These are phyloP conservation scores for Infundibulicybe gibba DNA, from an alignment of 768 basidiomycete species.

Conservation along the genomic window DNA sequence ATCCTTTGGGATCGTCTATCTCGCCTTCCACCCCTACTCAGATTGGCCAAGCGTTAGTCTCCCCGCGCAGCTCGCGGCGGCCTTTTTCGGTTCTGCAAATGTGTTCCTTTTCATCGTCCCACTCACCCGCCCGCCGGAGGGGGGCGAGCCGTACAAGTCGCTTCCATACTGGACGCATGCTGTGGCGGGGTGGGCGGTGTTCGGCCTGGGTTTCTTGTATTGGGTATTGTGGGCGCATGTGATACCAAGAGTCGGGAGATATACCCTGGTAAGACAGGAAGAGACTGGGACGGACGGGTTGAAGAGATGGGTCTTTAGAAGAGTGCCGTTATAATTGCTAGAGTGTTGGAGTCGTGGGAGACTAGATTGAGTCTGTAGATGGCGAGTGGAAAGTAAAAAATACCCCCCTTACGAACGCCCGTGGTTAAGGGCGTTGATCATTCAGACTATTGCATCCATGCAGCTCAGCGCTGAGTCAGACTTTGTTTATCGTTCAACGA, in stretches of 20 bases:
- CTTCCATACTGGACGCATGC: conserved; percentile 57
- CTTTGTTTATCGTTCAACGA: too few species aligned
- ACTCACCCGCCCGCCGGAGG: conserved; percentile 45
- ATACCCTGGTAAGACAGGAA: conserved; percentile 24
- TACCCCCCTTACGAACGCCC: too few species aligned
- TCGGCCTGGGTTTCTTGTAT: conserved; percentile 32
- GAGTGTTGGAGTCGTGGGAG: too few species aligned
- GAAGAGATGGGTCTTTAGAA: conserved; percentile 13
- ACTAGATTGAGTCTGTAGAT: too few species aligned
- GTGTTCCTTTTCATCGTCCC: conserved; percentile 56
- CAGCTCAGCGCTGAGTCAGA: too few species aligned
- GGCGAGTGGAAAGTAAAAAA: too few species aligned
- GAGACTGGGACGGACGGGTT: conserved; percentile 29
- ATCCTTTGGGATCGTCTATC: conserved; percentile 44
- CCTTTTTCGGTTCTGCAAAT: conserved; percentile 56
- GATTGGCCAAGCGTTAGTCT: conserved; percentile 19
- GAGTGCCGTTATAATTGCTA: conserved; percentile 6
- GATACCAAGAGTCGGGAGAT: conserved; percentile 25
- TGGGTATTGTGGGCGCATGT: conserved; percentile 28
- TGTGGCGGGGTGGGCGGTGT: conserved; percentile 34
- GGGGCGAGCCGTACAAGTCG: conserved; percentile 39
- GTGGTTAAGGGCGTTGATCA: too few species aligned
- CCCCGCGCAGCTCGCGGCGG: conserved; percentile 17
- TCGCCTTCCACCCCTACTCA: conserved; percentile 19
- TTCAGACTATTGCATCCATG: too few species aligned